These are phyloP conservation scores for Simplicillium sp. DNA, from an alignment of 2,329 filamentous ascomycete species.

Conservation along the genomic window DNA sequence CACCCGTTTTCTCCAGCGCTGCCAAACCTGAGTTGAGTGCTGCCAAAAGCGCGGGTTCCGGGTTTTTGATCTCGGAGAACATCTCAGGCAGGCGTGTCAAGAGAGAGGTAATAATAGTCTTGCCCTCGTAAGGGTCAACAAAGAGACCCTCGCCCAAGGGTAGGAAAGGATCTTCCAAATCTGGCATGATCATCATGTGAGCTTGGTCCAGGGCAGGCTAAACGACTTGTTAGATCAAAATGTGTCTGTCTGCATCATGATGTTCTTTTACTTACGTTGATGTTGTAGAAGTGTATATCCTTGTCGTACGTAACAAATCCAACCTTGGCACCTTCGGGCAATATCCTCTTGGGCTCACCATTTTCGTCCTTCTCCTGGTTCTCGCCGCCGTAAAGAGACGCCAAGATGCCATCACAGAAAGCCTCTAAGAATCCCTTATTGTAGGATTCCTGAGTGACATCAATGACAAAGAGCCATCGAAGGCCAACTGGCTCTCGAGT, in stretches of 20 bases:
- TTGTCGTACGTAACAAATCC: constrained; percentile 95
- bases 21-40: constrained; percentile 74
- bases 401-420: constrained; percentile 80
- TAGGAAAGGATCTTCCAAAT: constrained; percentile 93
- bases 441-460: constrained; percentile 84
- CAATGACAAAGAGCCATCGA: constrained; percentile 83
- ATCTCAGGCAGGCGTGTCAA: constrained; percentile 73
- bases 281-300: constrained; percentile 96
- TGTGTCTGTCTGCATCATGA: no score
- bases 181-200: constrained; percentile 98
- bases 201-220: constrained; percentile 71
- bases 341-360: constrained; percentile 40
- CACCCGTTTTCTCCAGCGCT: constrained; percentile 79
- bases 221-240: constrained; percentile 10
- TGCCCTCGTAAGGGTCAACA: constrained; percentile 87
- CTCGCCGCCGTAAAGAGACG: constrained; percentile 70
- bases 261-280: constrained; percentile 51
- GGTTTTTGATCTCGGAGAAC: constrained; percentile 81
- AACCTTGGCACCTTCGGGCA: constrained; percentile 76
- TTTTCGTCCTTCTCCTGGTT: constrained; percentile 38
- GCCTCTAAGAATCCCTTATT: constrained; percentile 86
- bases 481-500: constrained; percentile 85
- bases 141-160: constrained; percentile 87
- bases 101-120: constrained; percentile 79
- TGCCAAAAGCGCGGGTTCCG: constrained; percentile 80